Base-by-base conservation (phyloP, 2,329 filamentous ascomycete genomes). In the Botryotinia convoluta region DNA sequence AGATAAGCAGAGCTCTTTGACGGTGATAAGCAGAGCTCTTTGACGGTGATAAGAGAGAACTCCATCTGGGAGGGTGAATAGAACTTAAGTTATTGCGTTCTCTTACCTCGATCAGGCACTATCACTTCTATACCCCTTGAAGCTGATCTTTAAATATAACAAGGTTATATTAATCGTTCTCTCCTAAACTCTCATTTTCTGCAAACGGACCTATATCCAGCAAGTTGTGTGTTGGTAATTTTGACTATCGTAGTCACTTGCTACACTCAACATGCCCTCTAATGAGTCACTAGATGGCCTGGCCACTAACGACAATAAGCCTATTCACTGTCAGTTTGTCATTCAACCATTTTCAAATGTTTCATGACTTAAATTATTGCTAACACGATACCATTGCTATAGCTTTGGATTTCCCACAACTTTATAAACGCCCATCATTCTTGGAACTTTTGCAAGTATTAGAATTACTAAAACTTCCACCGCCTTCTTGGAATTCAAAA, bases 381-480 rank as follows among this genome's bases (percentile, higher is more conserved):
- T 72, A 20, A 72, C 6, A 29, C 29, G 12, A 44, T 12, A 39
- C 29, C 29, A 22, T 14, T 62, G 51, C 51, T 7, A 74, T 79
- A 91, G 90, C 90, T 73, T 84, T 91, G 73, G 92, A 95, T 79
- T 88, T 97, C 39, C 93, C 94, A n/a, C 93, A 94, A 79, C 86
- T 95, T 75, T 93, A 94, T 87, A 88, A 91, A 78, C 91, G 89
- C 79, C 95, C 95, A 10, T 85, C 89, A 32, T 90, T 89, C 74
- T 83, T 85, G 45, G 85, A 87, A 7, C 86, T 98, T 63, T 83
- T 93, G 68, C 83, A 86, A 39, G 88, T 89, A 39, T 88, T 98
- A n/a, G 83, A 88, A 48, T 84, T 88, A 42, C 86, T 97, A 51
- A 87, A 89, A 74, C 83, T 92, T 51, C 86, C 89, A 72, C 93